Evolutionary conservation across 306 rosid genomes (phyloP), one percentile per base, ranked within the genome.

Genomic region (Morella rubra): DNA sequence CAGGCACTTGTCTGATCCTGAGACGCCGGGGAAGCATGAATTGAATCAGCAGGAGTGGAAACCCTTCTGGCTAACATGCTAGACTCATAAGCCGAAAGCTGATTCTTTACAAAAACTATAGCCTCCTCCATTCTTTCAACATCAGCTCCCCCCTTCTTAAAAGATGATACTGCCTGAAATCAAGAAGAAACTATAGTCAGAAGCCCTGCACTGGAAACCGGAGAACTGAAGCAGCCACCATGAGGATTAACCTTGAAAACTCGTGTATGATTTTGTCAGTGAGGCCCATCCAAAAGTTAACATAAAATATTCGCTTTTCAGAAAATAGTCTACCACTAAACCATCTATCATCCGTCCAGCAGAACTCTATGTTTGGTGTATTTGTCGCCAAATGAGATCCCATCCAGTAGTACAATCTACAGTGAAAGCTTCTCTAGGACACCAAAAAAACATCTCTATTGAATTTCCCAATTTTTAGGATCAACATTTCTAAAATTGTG

Each of bases 101-200:
- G 81, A 79, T 77, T 82, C 79, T 85, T 89, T 52, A 95, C 89
- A 83, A 85, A 91, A 77, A 84, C 89, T 73, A 92, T 85, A 56
- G 92, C 92, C 69, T 95, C 98, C 77, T 90, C 96, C 73, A 84
- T 85, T 70, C 79, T 85, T 78, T 86, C 93, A 50, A 84, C 60
- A 75, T 82, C 85, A 73, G 68, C 79, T 56, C 83, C 93, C 72
- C 81, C 80, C 83, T 86, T 90, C 71, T 50, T 89, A 79, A 88
- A 79, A 45, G 78, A 77, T 49, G 91, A 84, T 59, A 92, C 64
- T 55, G 93, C 97, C 97, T 95, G 93, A 86, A 86, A 84, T 64
- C 77, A 65, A 68, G 32, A 55, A 80, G 66, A 77, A 58, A 84
- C 62, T 66, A 44, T 50, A 72, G 82, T 81, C 73, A 79, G 74